Evolutionary conservation across 345 rosid genomes (phyloP).

Genomic region (Camelina hispida): DNA sequence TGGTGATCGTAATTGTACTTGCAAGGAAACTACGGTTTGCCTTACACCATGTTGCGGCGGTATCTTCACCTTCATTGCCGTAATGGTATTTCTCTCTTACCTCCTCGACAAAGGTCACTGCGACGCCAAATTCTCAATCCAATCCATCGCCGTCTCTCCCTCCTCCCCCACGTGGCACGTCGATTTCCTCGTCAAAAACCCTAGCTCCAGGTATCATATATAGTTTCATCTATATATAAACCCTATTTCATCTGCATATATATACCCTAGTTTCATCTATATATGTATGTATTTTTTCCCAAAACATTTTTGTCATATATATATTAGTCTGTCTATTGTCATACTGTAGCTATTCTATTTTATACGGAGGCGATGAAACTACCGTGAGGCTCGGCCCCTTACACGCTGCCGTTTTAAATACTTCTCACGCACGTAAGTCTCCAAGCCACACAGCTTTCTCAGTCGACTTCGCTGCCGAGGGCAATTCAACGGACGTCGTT

Average conservation of each 20-base stretch:
- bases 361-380: constrained; percentile 18
- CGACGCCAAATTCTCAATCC: constrained; percentile 28
- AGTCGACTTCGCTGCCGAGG: constrained; percentile 19
- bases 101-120: background rate
- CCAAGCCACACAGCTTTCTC: constrained; percentile 23
- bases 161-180: constrained; percentile 11
- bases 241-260: too few species aligned
- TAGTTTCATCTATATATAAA: too few species aligned
- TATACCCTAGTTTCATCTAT: too few species aligned
- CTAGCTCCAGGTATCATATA: background rate
- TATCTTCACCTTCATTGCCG: background rate
- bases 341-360: background rate
- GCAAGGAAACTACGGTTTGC: background rate
- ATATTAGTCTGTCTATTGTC: background rate
- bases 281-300: background rate
- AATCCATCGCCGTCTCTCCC: constrained; percentile 24
- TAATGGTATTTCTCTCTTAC: background rate
- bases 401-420: constrained; percentile 18
- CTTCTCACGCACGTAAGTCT: background rate
- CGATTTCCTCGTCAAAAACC: constrained; percentile 27
- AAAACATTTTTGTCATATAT: background rate
- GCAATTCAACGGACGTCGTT: background rate
- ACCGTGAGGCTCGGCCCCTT: constrained; percentile 13
- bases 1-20: background rate
- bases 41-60: background rate